Conservation (phyloP, 1,139 yeast species). For the Kodamaea alishanica region DNA sequence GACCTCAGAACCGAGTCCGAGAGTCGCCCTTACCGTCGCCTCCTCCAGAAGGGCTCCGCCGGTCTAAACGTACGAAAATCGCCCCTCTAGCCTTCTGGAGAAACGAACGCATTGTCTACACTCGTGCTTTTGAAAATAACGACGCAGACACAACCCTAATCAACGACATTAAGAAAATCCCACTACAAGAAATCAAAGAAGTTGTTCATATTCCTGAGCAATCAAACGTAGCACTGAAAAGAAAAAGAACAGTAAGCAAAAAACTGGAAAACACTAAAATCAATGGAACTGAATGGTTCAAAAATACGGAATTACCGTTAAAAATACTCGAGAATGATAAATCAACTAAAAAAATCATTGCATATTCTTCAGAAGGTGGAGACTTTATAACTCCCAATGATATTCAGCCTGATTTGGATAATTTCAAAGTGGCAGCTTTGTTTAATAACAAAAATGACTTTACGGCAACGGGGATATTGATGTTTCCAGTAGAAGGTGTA, state of each 20-base stretch:
- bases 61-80: conserved; percentile 62
- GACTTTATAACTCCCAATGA: conserved; percentile 42
- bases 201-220: conserved; percentile 49
- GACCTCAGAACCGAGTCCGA: conserved; percentile 16
- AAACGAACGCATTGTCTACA: conserved; percentile 71
- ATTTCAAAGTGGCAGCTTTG: conserved; percentile 60
- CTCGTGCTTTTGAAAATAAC: conserved; percentile 43
- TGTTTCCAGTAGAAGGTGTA: conserved; percentile 59
- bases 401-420: conserved; percentile 40
- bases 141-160: conserved; percentile 35
- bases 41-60: conserved; percentile 43
- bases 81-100: conserved; percentile 85
- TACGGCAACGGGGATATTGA: conserved; percentile 75
- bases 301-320: conserved; percentile 41
- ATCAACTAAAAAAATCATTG: conserved; percentile 48
- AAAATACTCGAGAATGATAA: conserved; percentile 55
- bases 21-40: conserved; percentile 42
- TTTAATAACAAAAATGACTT: conserved; percentile 65
- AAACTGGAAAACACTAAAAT: conserved; percentile 31
- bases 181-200: conserved; percentile 58
- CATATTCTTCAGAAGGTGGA: conserved; percentile 63
- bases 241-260: not conserved
- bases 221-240: not conserved
- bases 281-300: conserved; percentile 56
- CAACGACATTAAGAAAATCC: conserved; percentile 34